Base-by-base conservation (phyloP, 1,139 yeast genomes). In the Lipomyces yarrowii region DNA sequence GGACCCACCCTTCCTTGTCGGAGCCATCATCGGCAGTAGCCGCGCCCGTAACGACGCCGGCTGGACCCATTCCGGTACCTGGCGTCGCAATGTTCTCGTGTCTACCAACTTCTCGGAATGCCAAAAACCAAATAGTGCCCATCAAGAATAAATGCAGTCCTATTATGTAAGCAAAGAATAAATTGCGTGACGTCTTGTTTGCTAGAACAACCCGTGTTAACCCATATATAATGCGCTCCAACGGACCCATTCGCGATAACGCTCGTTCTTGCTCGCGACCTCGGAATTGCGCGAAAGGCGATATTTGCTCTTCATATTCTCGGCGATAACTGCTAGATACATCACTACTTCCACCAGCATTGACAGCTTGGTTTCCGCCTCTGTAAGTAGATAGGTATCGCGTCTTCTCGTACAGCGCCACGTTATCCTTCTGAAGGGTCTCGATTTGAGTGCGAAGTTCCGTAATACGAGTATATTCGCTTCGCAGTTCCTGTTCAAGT, bases 281-380 rank as follows among this genome's bases (percentile, higher is more conserved):
- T 73, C 96, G 84, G 78, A 93, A 91, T 73, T 87, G 91, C 72
- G 90, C 96, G 71, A 90, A 86, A 35, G 97, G 97, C 73, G 91
- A 93, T 62, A 91, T 79, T 64, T 87, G 89, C 62, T 87, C 88
- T 73, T 92, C 97, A 77, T 92, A 93, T 58, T 80, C 84, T 55
- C 83, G 81, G 61, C 84, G 85, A 74, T 88, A 87, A 13, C 61
- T 33, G 26, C 62, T 48, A 5, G 64, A 52, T 35, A 30, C 63
- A 32, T 65, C 67, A 26, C 37, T 64, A 26, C 37, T 64, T 21
- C 57, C 30, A 35, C 69, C 67, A 18, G 69, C 64, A 15, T 56
- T 62, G 37, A 63, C 33, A 21, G 60, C 61, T 57, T 65, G 51
- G 5, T 62, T 59, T n/a, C 57, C 67, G 56, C 59, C 63, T 37